phyloP scores from a whole-genome alignment of 2,329 filamentous ascomycete species.

The Penicillium glabrum region DNA sequence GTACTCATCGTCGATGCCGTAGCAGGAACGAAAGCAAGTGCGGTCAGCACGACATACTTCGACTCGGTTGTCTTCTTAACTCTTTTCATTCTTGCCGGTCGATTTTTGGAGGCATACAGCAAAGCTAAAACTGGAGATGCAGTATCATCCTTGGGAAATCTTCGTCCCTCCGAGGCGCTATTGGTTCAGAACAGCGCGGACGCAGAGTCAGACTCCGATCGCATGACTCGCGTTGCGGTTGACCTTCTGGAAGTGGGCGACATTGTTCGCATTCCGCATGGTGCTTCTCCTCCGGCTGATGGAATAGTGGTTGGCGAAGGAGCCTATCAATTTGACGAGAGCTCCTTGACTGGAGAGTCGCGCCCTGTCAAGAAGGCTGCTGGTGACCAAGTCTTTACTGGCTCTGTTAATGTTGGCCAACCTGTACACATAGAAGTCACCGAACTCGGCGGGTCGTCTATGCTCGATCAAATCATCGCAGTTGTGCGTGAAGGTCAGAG shows the following conservation, averaged over 20 bases:
- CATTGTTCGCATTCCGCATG: slow-evolving; percentile 71
- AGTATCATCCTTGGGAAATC: slow-evolving; percentile 72
- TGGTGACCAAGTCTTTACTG: slow-evolving; percentile 47
- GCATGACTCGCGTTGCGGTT: slow-evolving; percentile 51
- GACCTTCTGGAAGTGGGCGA: slow-evolving; percentile 77
- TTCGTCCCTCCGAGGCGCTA: slow-evolving; percentile 74
- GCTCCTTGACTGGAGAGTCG: slow-evolving; percentile 70
- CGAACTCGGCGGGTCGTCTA: slow-evolving; percentile 47
- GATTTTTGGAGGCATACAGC: slow-evolving; percentile 72
- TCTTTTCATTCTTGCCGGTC: slow-evolving; percentile 73
- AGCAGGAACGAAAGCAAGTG: slow-evolving; percentile 39
- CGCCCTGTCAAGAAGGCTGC: slow-evolving; percentile 43
- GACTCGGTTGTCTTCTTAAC: slow-evolving; percentile 92
- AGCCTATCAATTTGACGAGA: slow-evolving; percentile 77
- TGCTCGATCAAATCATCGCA: slow-evolving; percentile 51
- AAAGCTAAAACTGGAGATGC: slow-evolving; percentile 89
- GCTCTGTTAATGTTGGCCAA: slow-evolving; percentile 49
- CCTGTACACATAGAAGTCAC: slow-evolving; percentile 46
- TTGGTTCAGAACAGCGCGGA: slow-evolving; percentile 50
- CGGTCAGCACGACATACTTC: slow-evolving; percentile 70
- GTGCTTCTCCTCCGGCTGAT: slow-evolving; percentile 81
- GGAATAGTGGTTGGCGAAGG: slow-evolving; percentile 60
- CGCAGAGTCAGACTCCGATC: slow-evolving; percentile 4
- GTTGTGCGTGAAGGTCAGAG: slow-evolving; percentile 52
- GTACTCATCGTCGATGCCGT: slow-evolving; percentile 66